A percentile compares a stretch with the other conserved stretches of the same genome.
phyloP scores from a whole-genome alignment of 2,329 filamentous ascomycete species.

The Hypoxylon sp. region DNA sequence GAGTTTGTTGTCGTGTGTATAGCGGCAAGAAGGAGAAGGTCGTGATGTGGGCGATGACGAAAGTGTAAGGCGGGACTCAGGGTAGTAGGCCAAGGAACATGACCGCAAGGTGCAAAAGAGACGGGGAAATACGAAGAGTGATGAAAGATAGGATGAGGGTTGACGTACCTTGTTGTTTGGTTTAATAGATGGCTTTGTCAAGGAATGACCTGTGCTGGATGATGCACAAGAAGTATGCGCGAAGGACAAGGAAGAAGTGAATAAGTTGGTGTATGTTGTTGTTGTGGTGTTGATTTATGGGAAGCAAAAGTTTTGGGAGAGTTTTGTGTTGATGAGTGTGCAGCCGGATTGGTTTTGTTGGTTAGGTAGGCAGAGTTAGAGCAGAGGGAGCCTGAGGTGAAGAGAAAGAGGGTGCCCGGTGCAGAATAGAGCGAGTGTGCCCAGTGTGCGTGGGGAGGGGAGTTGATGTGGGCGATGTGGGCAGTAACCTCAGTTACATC shows the following conservation, averaged over 20 bases:
- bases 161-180: slow-evolving; percentile 44
- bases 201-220: slow-evolving; percentile 46
- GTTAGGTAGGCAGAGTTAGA: slow-evolving; percentile 36
- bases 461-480: slow-evolving; percentile 21
- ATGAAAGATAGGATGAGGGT: slow-evolving; percentile 14
- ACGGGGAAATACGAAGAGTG: slow-evolving; percentile 20
- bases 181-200: slow-evolving; percentile 38
- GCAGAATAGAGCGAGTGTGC: slow-evolving; percentile 26
- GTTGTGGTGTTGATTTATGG: slow-evolving; percentile 47
- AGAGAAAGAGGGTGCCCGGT: slow-evolving; percentile 26
- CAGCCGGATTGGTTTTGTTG: slow-evolving; percentile 42
- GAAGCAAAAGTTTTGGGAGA: slow-evolving; percentile 49
- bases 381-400: slow-evolving; percentile 39
- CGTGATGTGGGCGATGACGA: slow-evolving; percentile 55
- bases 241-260: slow-evolving; percentile 43
- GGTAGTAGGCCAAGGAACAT: slow-evolving; percentile 50
- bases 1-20: slow-evolving; percentile 45
- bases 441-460: slow-evolving; percentile 33
- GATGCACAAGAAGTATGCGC: slow-evolving; percentile 51
- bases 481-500: slow-evolving; percentile 29
- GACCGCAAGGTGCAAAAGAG: slow-evolving; percentile 41
- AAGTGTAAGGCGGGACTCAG: slow-evolving; percentile 52
- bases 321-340: slow-evolving; percentile 45
- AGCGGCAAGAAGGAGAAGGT: slow-evolving; percentile 46
- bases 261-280: slow-evolving; percentile 43